Evolutionary conservation across 768 basidiomycete species (phyloP).

Genomic region (Rhodotorula sphaerocarpa): DNA sequence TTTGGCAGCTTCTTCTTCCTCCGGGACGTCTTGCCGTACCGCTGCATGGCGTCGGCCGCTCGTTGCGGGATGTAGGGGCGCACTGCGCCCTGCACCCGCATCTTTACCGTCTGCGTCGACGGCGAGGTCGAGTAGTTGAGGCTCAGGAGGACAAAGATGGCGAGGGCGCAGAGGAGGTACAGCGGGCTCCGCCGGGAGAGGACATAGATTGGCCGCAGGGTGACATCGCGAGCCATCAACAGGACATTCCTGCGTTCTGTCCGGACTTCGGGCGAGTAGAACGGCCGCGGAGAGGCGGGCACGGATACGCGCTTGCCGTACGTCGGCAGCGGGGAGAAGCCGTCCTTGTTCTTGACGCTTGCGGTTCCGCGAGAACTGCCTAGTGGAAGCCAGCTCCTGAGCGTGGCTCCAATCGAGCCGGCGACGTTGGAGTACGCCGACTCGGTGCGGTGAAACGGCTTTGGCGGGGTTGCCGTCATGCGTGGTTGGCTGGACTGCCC

Average conservation of each 20-base stretch:
- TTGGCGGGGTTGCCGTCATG: too few relatives aligned
- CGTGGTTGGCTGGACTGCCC: too few relatives aligned
- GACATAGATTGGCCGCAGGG: conserved; percentile 34
- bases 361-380: background rate
- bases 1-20: too few relatives aligned
- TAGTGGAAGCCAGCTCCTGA: too few relatives aligned
- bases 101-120: conserved; percentile 16
- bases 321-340: conserved; percentile 7
- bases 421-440: too few relatives aligned
- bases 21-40: background rate
- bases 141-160: conserved; percentile 26
- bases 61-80: conserved; percentile 33
- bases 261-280: conserved; percentile 11
- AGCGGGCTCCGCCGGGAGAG: conserved; percentile 32
- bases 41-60: conserved; percentile 31
- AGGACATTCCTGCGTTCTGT: background rate
- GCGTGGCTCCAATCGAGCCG: too few relatives aligned
- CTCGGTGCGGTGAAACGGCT: too few relatives aligned
- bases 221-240: conserved; percentile 5
- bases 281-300: background rate
- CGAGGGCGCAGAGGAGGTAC: conserved; percentile 21
- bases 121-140: conserved; percentile 29
- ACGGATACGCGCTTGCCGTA: conserved; percentile 9
- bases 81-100: conserved; percentile 25
- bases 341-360: background rate